Base-by-base conservation (phyloP, 306 rosid species). In the Pyrus pyrifolia region DNA sequence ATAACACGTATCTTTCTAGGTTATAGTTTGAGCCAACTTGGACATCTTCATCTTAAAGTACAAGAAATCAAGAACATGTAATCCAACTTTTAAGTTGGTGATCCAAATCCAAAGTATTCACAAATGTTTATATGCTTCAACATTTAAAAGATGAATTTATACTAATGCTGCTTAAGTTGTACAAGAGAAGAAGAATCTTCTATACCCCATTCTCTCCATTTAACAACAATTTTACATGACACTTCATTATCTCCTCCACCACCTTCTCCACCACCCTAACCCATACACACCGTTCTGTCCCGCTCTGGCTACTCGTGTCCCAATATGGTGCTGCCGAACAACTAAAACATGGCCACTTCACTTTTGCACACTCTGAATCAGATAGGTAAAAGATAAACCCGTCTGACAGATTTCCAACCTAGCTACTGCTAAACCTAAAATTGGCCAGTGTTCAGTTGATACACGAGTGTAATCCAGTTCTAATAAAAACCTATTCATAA, bases 351-450 rank as follows among this genome's bases (percentile, higher is more conserved):
- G 81, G 63, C 76, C 74, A 85, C 89, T 84, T 84, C 80, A 76
- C 76, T 76, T 81, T 85, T 42, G 79, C 75, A 44, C 46, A 75
- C 81, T 70, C 85, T 44, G 90, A 65, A 59, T 87, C 83, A 70
- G 86, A 85, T 59, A 60, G 68, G 79, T 62, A 75, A 80, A 73
- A 81, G 86, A 68, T 51, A 51, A 51, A 51, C 55, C 21, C 1
- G 8, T 21, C 5, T 17, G 55, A 51, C 55, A 15, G 62, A 91
- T 91, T 76, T 89, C 90, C 82, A 93, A 80, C 79, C 85, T 91
- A 4, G 88, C 95, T 40, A 89, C 77, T 5, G 94, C 91, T 8
- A 87, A 83, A 76, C 87, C 98, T 93, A 85, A 30, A 85, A 82
- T 68, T 75, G 38, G 63, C 67, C 59, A 57, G 29, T 74, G 45